phyloP scores from a whole-genome alignment of 257 asterid species.

The Przewalskia tangutica region DNA sequence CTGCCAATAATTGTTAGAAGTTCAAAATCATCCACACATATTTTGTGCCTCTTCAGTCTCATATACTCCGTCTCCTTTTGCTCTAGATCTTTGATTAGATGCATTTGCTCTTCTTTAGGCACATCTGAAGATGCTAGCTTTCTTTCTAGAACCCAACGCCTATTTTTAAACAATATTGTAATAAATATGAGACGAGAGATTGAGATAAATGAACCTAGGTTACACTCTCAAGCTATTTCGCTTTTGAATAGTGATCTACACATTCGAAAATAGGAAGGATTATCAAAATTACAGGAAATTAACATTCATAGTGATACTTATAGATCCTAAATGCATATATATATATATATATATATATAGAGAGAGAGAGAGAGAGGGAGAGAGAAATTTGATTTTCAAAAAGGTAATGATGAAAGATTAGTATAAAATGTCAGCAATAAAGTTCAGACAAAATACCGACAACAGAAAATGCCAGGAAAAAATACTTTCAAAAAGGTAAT shows the following conservation, averaged over 20 bases:
- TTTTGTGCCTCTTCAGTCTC: slow-evolving; percentile 88
- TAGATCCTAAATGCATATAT: too few species aligned
- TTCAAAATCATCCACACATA: slow-evolving; percentile 95
- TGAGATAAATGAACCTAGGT: neutral
- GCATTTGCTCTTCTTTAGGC: slow-evolving; percentile 83
- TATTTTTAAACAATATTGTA: slow-evolving; percentile 32
- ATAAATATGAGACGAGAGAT: neutral
- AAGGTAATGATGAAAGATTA: too few species aligned
- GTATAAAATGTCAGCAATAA: too few species aligned
- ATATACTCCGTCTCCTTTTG: slow-evolving; percentile 91
- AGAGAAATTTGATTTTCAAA: too few species aligned
- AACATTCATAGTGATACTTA: too few species aligned
- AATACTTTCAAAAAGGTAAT: too few species aligned
- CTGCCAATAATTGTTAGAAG: slow-evolving; percentile 92
- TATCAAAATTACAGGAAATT: too few species aligned
- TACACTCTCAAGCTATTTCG: neutral
- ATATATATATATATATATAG: too few species aligned
- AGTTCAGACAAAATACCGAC: too few species aligned
- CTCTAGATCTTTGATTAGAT: slow-evolving; percentile 79
- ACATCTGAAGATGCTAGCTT: slow-evolving; percentile 97
- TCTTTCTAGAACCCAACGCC: slow-evolving; percentile 91
- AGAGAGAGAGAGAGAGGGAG: too few species aligned
- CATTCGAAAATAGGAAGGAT: neutral
- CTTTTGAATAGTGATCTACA: neutral
- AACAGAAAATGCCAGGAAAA: too few species aligned